Conservation (phyloP, 345 rosid species). For the Erysimum cheiranthoides region DNA sequence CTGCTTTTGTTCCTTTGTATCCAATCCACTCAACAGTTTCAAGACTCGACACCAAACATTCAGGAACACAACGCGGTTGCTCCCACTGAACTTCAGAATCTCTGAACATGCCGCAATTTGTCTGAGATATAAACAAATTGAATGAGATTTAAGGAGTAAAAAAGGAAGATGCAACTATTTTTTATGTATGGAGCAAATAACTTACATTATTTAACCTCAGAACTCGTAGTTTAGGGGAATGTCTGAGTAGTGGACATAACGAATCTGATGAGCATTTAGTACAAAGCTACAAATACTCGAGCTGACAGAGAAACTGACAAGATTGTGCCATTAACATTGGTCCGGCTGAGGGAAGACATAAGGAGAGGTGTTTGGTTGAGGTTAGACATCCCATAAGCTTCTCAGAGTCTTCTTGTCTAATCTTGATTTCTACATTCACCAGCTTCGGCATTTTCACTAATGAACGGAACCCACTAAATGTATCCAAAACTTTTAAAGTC, state of each 20-base stretch:
- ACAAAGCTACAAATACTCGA: conserved; percentile 2
- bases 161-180: neutral
- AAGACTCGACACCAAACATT: conserved; percentile 12
- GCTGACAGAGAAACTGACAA: neutral
- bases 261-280: neutral
- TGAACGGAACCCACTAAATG: neutral
- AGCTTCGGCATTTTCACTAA: conserved; percentile 6
- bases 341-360: neutral
- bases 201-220: conserved; percentile 11
- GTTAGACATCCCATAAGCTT: neutral
- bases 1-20: neutral
- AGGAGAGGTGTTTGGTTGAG: conserved; percentile 12
- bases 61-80: neutral
- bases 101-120: neutral
- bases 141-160: neutral
- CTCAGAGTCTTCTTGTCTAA: neutral
- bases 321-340: neutral
- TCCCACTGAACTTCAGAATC: neutral
- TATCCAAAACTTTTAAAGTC: neutral
- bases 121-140: neutral
- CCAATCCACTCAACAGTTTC: conserved; percentile 12
- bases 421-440: conserved; percentile 6
- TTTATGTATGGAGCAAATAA: neutral
- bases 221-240: conserved; percentile 30
- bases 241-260: conserved; percentile 1